A percentile compares a stretch with the other conserved stretches of the same genome.
Evolutionary conservation across 176 grass and related monocot species (phyloP).

Genomic region (Metroxylon sagu): DNA sequence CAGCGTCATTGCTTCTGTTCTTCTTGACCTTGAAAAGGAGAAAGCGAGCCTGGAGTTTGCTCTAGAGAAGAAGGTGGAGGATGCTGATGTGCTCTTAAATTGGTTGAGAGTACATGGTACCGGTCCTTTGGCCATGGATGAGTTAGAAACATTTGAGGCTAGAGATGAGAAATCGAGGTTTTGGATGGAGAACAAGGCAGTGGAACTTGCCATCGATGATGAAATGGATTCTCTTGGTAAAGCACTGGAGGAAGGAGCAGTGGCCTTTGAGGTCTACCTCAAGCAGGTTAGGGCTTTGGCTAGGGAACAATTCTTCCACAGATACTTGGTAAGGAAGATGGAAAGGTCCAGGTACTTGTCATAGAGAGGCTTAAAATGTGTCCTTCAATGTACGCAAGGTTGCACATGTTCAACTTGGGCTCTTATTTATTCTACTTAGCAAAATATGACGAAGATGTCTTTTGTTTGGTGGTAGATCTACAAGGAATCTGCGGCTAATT

Average conservation of each 20-base stretch:
- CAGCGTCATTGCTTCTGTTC: background rate
- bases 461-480: too few species aligned
- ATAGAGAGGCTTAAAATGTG: too few species aligned
- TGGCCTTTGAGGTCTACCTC: background rate
- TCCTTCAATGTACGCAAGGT: too few species aligned
- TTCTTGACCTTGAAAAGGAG: slow-evolving; percentile 22
- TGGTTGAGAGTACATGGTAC: slow-evolving; percentile 6
- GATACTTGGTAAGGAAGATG: too few species aligned
- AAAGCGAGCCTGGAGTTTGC: slow-evolving; percentile 7
- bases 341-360: too few species aligned
- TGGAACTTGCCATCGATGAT: slow-evolving; percentile 23
- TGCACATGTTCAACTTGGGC: too few species aligned
- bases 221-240: background rate
- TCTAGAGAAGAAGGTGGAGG: slow-evolving; percentile 4
- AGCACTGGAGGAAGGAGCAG: background rate
- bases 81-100: slow-evolving; percentile 1
- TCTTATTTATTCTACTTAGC: too few species aligned
- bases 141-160: background rate
- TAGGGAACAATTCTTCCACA: slow-evolving; percentile 31
- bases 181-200: slow-evolving; percentile 20
- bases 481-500: too few species aligned
- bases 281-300: slow-evolving; percentile 26
- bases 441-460: too few species aligned
- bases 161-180: background rate
- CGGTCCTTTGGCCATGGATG: background rate